Percentiles rank a stretch among this genome's conserved stretches.
Evolutionary conservation across 2,329 filamentous ascomycete genomes (phyloP).

Genomic region (Stachybotrys elegans): DNA sequence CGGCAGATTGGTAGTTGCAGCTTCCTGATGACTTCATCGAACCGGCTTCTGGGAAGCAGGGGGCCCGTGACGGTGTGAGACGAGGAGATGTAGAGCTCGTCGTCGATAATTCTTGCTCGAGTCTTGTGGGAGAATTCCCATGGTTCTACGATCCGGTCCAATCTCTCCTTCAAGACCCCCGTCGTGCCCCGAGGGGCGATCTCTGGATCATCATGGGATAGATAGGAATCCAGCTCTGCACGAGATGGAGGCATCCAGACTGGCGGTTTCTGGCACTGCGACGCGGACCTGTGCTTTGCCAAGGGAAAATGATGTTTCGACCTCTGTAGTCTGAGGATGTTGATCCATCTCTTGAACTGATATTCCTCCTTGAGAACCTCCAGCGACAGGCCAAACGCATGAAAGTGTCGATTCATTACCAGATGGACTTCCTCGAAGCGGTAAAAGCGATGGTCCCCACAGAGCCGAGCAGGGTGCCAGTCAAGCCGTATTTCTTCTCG

Average conservation of each 20-base stretch:
- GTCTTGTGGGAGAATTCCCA: background rate
- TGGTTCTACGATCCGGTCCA: background rate
- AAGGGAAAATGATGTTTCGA: background rate
- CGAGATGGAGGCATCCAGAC: background rate
- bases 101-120: background rate
- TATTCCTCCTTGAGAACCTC: background rate
- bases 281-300: background rate
- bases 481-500: background rate
- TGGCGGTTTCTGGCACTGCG: background rate
- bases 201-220: background rate
- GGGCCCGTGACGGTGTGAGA: background rate
- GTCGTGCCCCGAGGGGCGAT: background rate
- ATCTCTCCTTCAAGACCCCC: background rate
- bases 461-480: background rate
- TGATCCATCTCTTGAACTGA: background rate
- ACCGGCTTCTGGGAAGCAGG: background rate
- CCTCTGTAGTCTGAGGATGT: background rate
- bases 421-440: background rate
- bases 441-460: background rate
- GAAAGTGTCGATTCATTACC: background rate
- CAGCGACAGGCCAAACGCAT: background rate
- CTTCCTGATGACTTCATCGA: background rate
- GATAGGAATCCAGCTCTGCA: background rate
- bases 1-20: background rate
- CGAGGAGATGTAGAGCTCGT: background rate